Conservation (phyloP, 345 rosid genomes). For the Citropsis articulata region DNA sequence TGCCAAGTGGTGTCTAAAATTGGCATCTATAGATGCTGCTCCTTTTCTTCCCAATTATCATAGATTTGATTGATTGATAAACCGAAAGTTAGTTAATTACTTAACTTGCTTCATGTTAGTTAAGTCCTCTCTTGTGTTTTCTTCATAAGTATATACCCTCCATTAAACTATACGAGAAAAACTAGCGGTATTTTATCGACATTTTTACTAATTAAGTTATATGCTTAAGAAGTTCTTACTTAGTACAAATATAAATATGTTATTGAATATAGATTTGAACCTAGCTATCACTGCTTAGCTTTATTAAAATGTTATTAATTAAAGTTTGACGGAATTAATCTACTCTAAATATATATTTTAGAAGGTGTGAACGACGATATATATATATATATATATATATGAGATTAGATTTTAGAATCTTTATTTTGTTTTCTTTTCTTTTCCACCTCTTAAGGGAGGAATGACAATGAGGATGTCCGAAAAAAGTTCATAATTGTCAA, state of each 20-base stretch:
- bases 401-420: neutral
- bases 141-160: too few species aligned
- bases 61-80: neutral
- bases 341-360: too few species aligned
- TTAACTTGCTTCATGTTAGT: neutral
- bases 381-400: neutral
- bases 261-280: neutral
- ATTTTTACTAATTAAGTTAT: too few species aligned
- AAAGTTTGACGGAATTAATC: too few species aligned
- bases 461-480: neutral
- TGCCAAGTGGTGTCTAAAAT: neutral
- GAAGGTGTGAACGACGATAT: neutral
- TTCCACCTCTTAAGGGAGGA: too few species aligned
- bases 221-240: too few species aligned
- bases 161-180: too few species aligned
- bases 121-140: too few species aligned
- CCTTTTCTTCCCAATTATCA: neutral
- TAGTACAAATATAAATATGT: too few species aligned
- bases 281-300: neutral
- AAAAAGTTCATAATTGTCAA: constrained; percentile 6
- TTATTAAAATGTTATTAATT: neutral
- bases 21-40: neutral
- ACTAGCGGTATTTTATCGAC: too few species aligned
- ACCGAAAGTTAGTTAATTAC: neutral
- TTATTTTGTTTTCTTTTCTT: neutral